phyloP scores from a whole-genome alignment of 768 basidiomycete genomes.

The Amanita jacksonii region DNA sequence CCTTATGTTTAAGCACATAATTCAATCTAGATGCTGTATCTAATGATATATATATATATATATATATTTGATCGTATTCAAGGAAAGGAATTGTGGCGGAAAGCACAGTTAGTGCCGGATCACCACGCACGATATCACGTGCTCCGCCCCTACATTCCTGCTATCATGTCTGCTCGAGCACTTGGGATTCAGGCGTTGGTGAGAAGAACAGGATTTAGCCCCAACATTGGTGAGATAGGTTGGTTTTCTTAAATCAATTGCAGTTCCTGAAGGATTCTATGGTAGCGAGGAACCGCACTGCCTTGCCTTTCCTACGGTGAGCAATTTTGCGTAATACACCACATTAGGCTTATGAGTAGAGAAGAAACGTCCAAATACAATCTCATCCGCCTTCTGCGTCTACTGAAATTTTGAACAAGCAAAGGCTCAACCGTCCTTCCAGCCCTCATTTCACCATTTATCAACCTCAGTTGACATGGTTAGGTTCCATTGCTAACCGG shows the following conservation, averaged over 20 bases:
- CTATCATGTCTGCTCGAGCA: slow-evolving; percentile 39
- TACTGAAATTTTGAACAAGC: slow-evolving; percentile 68
- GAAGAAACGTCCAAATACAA: slow-evolving; percentile 52
- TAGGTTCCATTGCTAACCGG: slow-evolving; percentile 80
- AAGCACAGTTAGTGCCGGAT: too few relatives aligned
- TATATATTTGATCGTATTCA: too few relatives aligned
- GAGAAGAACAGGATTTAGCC: slow-evolving; percentile 37
- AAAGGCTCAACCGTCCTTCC: slow-evolving; percentile 81
- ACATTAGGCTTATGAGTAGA: background rate
- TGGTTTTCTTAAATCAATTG: slow-evolving; percentile 19
- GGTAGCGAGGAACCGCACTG: slow-evolving; percentile 34
- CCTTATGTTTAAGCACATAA: too few relatives aligned
- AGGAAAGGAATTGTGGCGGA: too few relatives aligned
- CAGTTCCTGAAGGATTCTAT: slow-evolving; percentile 6
- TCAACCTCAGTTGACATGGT: slow-evolving; percentile 89
- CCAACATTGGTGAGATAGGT: slow-evolving; percentile 21
- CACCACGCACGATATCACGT: too few relatives aligned
- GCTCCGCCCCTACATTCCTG: slow-evolving; percentile 1
- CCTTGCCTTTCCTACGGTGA: slow-evolving; percentile 27
- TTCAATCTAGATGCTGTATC: too few relatives aligned
- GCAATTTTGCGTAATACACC: slow-evolving; percentile 31
- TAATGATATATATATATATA: too few relatives aligned
- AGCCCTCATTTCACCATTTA: slow-evolving; percentile 97
- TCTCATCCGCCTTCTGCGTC: slow-evolving; percentile 52
- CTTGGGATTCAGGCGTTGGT: slow-evolving; percentile 36